Evolutionary conservation across 352 stramenopile species (phyloP).

Genomic region (Globisporangium parvum): DNA sequence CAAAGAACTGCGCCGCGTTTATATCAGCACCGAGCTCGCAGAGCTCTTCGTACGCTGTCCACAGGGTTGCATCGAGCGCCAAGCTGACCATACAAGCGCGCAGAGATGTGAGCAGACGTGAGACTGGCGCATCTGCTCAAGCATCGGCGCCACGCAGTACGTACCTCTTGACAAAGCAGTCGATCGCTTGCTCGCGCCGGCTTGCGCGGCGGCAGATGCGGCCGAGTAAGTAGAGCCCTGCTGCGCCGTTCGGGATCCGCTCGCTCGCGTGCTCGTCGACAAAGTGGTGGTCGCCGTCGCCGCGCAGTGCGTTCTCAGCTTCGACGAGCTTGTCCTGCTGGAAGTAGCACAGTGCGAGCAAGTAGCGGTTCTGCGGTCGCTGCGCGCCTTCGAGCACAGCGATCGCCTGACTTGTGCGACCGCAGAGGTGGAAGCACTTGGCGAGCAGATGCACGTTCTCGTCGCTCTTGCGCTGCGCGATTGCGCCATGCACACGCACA

Average conservation of each 20-base stretch:
- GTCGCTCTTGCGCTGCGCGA: conserved; percentile 41
- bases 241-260: conserved; percentile 81
- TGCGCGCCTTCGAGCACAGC: conserved; percentile 44
- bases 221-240: conserved; percentile 89
- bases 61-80: conserved; percentile 89
- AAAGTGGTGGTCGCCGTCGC: conserved; percentile 24
- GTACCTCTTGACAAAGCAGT: conserved; percentile 88
- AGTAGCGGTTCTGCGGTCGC: conserved; percentile 49
- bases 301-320: conserved; percentile 89
- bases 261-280: conserved; percentile 20
- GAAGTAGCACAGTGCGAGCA: conserved; percentile 71
- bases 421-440: conserved; percentile 61
- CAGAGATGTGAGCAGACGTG: not conserved
- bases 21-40: conserved; percentile 88
- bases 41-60: conserved; percentile 90
- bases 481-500: conserved; percentile 11
- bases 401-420: conserved; percentile 41
- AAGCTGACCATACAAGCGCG: conserved; percentile 41
- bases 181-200: conserved; percentile 84
- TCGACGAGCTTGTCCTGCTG: conserved; percentile 65
- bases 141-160: conserved; percentile 1
- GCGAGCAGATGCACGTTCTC: conserved; percentile 51
- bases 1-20: conserved; percentile 63
- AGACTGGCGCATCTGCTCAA: not conserved
- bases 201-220: conserved; percentile 87